phyloP scores from a whole-genome alignment of 1,284 basidiomycete genomes.

The Veloporphyrellus conicus region DNA sequence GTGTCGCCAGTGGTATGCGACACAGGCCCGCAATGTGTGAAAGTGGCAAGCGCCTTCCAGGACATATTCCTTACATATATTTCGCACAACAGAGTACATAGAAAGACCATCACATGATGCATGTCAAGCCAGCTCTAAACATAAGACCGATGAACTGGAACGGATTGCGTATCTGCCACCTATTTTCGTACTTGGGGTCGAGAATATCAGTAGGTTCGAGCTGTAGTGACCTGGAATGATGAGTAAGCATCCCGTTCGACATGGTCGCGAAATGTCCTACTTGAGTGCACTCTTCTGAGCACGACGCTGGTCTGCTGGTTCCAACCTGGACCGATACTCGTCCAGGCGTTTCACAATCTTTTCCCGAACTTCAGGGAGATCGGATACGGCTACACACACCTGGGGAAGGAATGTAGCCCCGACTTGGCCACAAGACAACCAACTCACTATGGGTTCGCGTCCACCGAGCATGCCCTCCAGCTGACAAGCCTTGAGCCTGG shows the following conservation, averaged over 20 bases:
- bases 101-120: slow-evolving; percentile 20
- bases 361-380: slow-evolving; percentile 49
- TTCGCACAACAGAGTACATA: neutral
- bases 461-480: slow-evolving; percentile 41
- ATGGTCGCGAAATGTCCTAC: slow-evolving; percentile 10
- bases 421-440: neutral
- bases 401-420: slow-evolving; percentile 15
- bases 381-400: slow-evolving; percentile 43
- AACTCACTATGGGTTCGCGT: slow-evolving; percentile 39
- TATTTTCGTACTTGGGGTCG: slow-evolving; percentile 14
- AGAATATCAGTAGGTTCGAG: slow-evolving; percentile 29
- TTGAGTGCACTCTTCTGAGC: slow-evolving; percentile 26
- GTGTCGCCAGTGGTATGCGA: slow-evolving; percentile 25
- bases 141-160: slow-evolving; percentile 12
- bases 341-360: slow-evolving; percentile 35
- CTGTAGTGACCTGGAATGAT: slow-evolving; percentile 19
- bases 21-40: slow-evolving; percentile 27
- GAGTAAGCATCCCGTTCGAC: slow-evolving; percentile 8
- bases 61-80: slow-evolving; percentile 6
- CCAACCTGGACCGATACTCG: slow-evolving; percentile 20
- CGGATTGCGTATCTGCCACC: slow-evolving; percentile 2
- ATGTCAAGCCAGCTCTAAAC: slow-evolving; percentile 18
- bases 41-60: slow-evolving; percentile 22
- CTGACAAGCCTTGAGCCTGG: slow-evolving; percentile 40
- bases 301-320: slow-evolving; percentile 20